A percentile compares a stretch with the other conserved stretches of the same genome.
phyloP scores from a whole-genome alignment of 176 grass and related monocot species.

The Triticum monococcum region DNA sequence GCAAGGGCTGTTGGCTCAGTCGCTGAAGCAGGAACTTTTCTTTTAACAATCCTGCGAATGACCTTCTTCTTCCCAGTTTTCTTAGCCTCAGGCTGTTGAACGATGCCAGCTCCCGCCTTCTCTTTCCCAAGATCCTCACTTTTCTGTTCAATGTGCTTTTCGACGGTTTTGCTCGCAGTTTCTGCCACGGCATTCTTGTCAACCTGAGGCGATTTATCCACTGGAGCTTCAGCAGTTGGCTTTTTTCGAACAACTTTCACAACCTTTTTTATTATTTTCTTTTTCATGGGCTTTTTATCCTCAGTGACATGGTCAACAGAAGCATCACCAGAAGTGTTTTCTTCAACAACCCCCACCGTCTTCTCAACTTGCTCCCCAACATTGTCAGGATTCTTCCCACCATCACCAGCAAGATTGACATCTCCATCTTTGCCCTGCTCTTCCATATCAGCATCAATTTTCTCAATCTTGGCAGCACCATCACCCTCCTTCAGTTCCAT shows the following conservation, averaged over 20 bases:
- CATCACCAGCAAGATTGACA: slow-evolving; percentile 11
- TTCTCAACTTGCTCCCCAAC: slow-evolving; percentile 38
- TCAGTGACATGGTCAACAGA: slow-evolving; percentile 37
- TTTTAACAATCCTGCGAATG: slow-evolving; percentile 89
- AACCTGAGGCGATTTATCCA: slow-evolving; percentile 48
- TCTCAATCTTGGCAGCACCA: slow-evolving; percentile 40
- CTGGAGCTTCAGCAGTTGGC: slow-evolving; percentile 34
- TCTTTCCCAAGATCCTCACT: slow-evolving; percentile 41
- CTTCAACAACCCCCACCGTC: slow-evolving; percentile 29
- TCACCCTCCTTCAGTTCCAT: slow-evolving; percentile 21
- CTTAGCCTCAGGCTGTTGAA: slow-evolving; percentile 50
- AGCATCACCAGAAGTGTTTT: slow-evolving; percentile 23
- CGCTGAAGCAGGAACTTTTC: slow-evolving; percentile 54
- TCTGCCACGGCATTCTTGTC: slow-evolving; percentile 43
- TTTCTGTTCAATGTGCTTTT: slow-evolving; percentile 33
- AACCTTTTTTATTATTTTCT: slow-evolving; percentile 91
- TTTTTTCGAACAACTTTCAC: slow-evolving; percentile 73
- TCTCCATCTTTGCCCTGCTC: slow-evolving; percentile 36
- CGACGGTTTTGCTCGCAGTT: slow-evolving; percentile 35
- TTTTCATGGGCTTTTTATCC: slow-evolving; percentile 69
- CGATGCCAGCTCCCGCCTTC: neutral
- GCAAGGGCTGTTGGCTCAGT: slow-evolving; percentile 30
- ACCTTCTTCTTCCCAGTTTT: slow-evolving; percentile 83
- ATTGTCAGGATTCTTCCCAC: slow-evolving; percentile 28
- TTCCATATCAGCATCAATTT: slow-evolving; percentile 20